Percentiles rank a stretch among this genome's conserved stretches.
Evolutionary conservation across 345 rosid genomes (phyloP).

Genomic region (Euphorbia tirucalli): DNA sequence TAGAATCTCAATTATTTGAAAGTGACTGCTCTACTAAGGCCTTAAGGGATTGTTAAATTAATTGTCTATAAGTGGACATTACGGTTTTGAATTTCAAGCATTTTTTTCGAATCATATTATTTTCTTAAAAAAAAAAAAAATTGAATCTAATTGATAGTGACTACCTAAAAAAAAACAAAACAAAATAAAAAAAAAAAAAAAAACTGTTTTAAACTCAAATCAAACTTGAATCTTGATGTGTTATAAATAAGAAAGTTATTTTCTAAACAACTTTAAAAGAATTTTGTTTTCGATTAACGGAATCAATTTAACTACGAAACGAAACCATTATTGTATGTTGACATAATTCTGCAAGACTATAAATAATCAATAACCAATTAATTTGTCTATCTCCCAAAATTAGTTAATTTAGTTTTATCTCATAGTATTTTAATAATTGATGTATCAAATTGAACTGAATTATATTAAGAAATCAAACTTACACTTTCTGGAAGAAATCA

Average conservation of each 20-base stretch:
- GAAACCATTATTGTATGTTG: background rate
- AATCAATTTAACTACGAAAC: background rate
- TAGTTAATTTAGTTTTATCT: background rate
- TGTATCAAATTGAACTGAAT: too few species aligned
- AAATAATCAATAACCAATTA: background rate
- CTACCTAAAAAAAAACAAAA: background rate
- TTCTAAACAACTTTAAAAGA: too few species aligned
- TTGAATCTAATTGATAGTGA: background rate
- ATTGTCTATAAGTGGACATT: background rate
- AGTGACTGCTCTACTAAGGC: background rate
- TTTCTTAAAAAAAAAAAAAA: background rate
- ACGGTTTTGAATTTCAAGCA: background rate
- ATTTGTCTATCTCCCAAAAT: background rate
- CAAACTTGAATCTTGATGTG: background rate
- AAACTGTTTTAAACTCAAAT: background rate
- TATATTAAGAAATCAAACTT: too few species aligned
- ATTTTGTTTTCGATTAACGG: background rate
- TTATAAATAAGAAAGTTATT: too few species aligned
- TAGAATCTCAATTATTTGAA: background rate
- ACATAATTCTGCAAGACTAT: background rate
- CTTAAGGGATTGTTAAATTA: too few species aligned
- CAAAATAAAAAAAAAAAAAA: too few species aligned
- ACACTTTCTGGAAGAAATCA: too few species aligned
- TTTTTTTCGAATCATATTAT: too few species aligned
- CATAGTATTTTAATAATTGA: too few species aligned